Conservation (phyloP, 129 eudicot species). For the Pittosporum tobira region DNA sequence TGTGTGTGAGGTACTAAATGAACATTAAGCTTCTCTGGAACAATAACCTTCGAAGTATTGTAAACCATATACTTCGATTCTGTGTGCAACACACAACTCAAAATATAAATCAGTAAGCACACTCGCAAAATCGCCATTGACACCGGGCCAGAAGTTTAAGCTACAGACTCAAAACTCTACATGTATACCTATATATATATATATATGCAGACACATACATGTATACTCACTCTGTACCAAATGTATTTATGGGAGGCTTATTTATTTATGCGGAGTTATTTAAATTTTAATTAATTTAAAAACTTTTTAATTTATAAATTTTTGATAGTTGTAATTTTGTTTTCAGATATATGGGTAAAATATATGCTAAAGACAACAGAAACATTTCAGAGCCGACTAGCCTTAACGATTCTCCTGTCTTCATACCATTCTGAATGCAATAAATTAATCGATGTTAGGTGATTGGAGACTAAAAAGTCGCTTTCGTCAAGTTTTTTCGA, state of each 20-base stretch:
- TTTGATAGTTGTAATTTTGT: no score
- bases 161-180: neutral
- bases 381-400: neutral
- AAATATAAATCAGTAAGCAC: conserved; percentile 6
- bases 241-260: no score
- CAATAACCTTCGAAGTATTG: conserved; percentile 34
- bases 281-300: no score
- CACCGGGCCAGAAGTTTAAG: neutral
- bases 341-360: no score
- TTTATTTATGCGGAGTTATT: no score
- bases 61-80: conserved; percentile 40
- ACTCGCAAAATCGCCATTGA: neutral
- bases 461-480: neutral
- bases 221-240: no score
- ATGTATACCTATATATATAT: neutral
- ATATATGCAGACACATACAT: no score
- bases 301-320: no score
- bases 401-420: neutral
- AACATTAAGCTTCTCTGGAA: conserved; percentile 42
- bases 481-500: neutral
- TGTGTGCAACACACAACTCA: neutral
- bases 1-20: conserved; percentile 55
- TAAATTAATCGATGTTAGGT: neutral
- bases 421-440: neutral
- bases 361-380: neutral